phyloP scores from a whole-genome alignment of 345 rosid species.

The Lepidium africanum region DNA sequence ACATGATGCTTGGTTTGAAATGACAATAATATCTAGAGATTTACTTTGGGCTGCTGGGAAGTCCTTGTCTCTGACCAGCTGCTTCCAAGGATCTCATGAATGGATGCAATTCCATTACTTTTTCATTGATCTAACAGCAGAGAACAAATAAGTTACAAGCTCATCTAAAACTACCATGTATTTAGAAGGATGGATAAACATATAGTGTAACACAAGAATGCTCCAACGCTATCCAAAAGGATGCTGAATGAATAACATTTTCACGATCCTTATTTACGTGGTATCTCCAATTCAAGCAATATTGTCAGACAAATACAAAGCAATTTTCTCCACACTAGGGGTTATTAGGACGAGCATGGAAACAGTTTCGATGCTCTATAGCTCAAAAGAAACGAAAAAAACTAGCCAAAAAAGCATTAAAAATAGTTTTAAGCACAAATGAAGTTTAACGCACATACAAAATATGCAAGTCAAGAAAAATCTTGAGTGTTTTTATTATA shows the following conservation, averaged over 20 bases:
- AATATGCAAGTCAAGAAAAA: not conserved
- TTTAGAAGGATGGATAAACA: not conserved
- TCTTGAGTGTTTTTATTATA: not conserved
- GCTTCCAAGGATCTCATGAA: conserved; percentile 42
- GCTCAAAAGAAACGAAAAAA: conserved; percentile 12
- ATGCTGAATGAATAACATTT: not conserved
- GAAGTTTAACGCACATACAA: not conserved
- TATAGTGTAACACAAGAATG: not conserved
- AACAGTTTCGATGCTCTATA: not conserved
- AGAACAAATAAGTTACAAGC: not conserved
- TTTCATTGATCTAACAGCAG: conserved; percentile 50
- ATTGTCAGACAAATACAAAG: not conserved
- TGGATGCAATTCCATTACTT: conserved; percentile 61
- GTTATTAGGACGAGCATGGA: not conserved
- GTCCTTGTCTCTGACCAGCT: conserved; percentile 49
- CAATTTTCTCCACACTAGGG: not conserved
- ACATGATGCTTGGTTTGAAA: not conserved
- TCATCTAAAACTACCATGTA: not conserved
- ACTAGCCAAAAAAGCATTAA: not conserved
- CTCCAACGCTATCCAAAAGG: not conserved
- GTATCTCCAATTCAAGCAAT: not conserved
- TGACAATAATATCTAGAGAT: conserved; percentile 12
- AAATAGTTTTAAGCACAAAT: not conserved
- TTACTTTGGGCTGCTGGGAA: conserved; percentile 48
- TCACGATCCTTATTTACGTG: not conserved